Percentiles rank a stretch among this genome's conserved stretches.
Evolutionary conservation across 2,329 filamentous ascomycete species (phyloP).

Genomic region (Fusarium graminum): DNA sequence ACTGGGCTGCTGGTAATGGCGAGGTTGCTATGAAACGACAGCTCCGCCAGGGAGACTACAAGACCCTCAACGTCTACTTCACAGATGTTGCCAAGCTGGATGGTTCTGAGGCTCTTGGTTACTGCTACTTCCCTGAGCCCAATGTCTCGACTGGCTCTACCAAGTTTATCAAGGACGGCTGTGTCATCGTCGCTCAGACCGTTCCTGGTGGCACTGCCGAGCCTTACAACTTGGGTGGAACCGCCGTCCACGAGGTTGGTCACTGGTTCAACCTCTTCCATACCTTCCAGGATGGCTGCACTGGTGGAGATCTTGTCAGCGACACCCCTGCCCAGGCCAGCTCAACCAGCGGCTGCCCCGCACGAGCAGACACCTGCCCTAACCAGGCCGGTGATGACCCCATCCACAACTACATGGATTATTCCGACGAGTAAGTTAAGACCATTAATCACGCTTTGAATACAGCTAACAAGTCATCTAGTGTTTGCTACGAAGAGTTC

Average conservation of each 20-base stretch:
- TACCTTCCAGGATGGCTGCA: conserved; percentile 56
- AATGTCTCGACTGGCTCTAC: conserved; percentile 23
- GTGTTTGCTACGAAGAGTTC: conserved; percentile 45
- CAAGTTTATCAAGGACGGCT: conserved; percentile 56
- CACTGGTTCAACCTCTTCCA: conserved; percentile 60
- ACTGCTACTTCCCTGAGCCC: conserved; percentile 60
- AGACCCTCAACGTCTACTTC: conserved; percentile 56
- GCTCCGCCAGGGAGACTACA: conserved; percentile 61
- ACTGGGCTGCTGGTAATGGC: conserved; percentile 59
- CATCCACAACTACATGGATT: conserved; percentile 57
- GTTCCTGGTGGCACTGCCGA: conserved; percentile 55
- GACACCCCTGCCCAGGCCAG: conserved; percentile 58
- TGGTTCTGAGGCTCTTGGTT: conserved; percentile 51
- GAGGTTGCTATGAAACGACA: conserved; percentile 60
- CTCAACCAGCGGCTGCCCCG: conserved; percentile 53
- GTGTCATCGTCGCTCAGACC: conserved; percentile 55
- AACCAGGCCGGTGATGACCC: conserved; percentile 51
- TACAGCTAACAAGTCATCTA: background rate
- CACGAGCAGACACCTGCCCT: conserved; percentile 53
- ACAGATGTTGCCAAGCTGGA: conserved; percentile 33
- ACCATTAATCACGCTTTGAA: rapidly evolving
- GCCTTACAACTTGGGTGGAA: conserved; percentile 52
- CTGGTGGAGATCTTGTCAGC: conserved; percentile 55
- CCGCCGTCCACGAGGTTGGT: conserved; percentile 54
- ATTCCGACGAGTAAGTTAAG: conserved; percentile 57